A percentile compares a stretch with the other conserved stretches of the same genome.
Conservation (phyloP, 176 grass and related monocot species). For the Cenchrus americanus region DNA sequence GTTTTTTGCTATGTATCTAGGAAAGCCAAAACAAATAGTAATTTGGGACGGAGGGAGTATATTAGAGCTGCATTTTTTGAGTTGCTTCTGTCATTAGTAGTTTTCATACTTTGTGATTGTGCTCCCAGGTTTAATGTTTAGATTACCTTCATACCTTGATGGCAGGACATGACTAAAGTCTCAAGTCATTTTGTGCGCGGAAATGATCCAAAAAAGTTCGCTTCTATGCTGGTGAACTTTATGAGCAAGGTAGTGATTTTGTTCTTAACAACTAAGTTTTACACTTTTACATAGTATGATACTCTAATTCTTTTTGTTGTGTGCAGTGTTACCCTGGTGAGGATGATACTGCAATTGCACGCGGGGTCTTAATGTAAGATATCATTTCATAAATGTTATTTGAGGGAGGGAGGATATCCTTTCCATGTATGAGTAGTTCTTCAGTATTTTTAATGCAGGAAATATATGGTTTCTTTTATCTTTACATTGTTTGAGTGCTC, state of each 20-base stretch:
- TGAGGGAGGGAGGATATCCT: background rate
- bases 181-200: constrained; percentile 97
- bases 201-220: constrained; percentile 87
- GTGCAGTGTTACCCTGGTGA: constrained; percentile 95
- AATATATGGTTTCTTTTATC: constrained; percentile 21
- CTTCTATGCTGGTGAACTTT: constrained; percentile 86
- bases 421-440: constrained; percentile 3
- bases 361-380: constrained; percentile 84
- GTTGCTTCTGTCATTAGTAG: background rate
- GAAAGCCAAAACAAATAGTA: too few species aligned
- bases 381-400: constrained; percentile 20
- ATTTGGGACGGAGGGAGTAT: background rate
- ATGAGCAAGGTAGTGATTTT: constrained; percentile 87
- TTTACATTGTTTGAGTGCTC: background rate
- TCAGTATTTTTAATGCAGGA: constrained; percentile 26
- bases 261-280: constrained; percentile 10
- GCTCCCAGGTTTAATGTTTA: constrained; percentile 34
- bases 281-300: constrained; percentile 5
- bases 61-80: constrained; percentile 18
- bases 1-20: too few species aligned
- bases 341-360: constrained; percentile 96
- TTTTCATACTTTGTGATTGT: constrained; percentile 30
- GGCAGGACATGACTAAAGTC: constrained; percentile 93
- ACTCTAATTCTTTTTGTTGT: constrained; percentile 24
- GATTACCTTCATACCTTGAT: constrained; percentile 15